A percentile compares a stretch with the other conserved stretches of the same genome.
Evolutionary conservation across 2,329 filamentous ascomycete species (phyloP).

Genomic region (Thelonectria olida): DNA sequence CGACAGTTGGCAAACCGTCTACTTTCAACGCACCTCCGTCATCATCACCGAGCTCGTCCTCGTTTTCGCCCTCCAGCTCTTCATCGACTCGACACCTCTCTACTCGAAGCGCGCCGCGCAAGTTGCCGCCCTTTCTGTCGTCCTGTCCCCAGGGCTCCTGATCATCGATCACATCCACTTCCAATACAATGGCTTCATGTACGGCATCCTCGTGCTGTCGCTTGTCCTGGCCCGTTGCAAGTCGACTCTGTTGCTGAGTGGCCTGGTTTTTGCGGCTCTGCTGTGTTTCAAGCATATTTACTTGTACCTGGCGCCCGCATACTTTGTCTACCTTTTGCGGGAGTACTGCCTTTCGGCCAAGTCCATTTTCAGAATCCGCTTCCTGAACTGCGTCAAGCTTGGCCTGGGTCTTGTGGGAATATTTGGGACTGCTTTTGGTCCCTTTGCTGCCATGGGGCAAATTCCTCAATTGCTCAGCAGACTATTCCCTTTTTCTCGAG

Average conservation of each 20-base stretch:
- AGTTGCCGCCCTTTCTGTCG: constrained; percentile 85
- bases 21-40: constrained; percentile 91
- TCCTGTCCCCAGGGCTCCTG: constrained; percentile 90
- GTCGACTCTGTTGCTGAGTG: constrained; percentile 79
- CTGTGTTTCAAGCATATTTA: constrained; percentile 99
- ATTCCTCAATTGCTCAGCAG: constrained; percentile 84
- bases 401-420: constrained; percentile 76
- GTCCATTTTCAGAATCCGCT: constrained; percentile 78
- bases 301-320: constrained; percentile 93
- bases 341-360: constrained; percentile 85
- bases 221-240: constrained; percentile 82
- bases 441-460: constrained; percentile 84
- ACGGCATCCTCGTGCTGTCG: constrained; percentile 88
- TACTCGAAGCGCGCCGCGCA: constrained; percentile 80
- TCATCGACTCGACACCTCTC: constrained; percentile 75
- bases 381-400: constrained; percentile 85
- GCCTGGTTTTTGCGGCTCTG: constrained; percentile 82
- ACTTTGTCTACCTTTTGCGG: constrained; percentile 92
- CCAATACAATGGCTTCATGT: constrained; percentile 98
- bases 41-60: constrained; percentile 86
- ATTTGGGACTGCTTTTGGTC: constrained; percentile 85
- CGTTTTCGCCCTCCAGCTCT: constrained; percentile 83
- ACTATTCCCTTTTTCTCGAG: constrained; percentile 92
- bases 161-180: constrained; percentile 99
- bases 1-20: constrained; percentile 91